Evolutionary conservation across 306 rosid species (phyloP).

Genomic region (Acacia acuminata): DNA sequence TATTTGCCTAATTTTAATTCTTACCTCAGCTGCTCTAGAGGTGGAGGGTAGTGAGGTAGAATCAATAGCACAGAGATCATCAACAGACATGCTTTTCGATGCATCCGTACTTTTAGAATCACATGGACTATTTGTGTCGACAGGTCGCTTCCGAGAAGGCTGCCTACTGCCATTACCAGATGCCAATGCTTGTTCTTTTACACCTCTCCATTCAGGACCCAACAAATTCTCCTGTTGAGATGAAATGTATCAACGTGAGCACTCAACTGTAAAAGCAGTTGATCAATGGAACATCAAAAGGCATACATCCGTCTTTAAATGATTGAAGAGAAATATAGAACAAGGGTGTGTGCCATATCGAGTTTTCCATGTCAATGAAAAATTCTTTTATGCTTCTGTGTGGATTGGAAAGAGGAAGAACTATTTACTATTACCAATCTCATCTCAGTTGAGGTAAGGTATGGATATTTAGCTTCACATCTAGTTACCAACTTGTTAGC

Average conservation of each 20-base stretch:
- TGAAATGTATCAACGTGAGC: slow-evolving; percentile 9
- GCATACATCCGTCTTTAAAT: neutral
- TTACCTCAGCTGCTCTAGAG: slow-evolving; percentile 86
- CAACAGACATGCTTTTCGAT: slow-evolving; percentile 76
- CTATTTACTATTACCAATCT: neutral
- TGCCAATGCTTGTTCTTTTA: slow-evolving; percentile 81
- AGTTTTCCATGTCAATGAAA: neutral
- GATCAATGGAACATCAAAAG: neutral
- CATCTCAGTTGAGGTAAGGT: neutral
- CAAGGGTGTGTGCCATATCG: neutral
- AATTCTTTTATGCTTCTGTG: neutral
- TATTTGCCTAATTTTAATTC: slow-evolving; percentile 19
- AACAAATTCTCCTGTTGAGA: slow-evolving; percentile 63
- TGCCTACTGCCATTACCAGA: slow-evolving; percentile 64
- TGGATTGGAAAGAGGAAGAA: neutral
- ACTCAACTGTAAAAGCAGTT: slow-evolving; percentile 18
- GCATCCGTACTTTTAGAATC: slow-evolving; percentile 90
- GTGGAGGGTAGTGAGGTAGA: slow-evolving; percentile 77
- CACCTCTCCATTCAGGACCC: slow-evolving; percentile 80
- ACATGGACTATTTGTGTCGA: slow-evolving; percentile 66
- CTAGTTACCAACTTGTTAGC: neutral
- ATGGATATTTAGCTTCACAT: neutral
- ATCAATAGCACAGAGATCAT: slow-evolving; percentile 73
- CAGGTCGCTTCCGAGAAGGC: slow-evolving; percentile 69
- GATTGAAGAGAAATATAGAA: neutral